Conservation (phyloP, 805 yeast genomes). For the Candida gorgasii region DNA sequence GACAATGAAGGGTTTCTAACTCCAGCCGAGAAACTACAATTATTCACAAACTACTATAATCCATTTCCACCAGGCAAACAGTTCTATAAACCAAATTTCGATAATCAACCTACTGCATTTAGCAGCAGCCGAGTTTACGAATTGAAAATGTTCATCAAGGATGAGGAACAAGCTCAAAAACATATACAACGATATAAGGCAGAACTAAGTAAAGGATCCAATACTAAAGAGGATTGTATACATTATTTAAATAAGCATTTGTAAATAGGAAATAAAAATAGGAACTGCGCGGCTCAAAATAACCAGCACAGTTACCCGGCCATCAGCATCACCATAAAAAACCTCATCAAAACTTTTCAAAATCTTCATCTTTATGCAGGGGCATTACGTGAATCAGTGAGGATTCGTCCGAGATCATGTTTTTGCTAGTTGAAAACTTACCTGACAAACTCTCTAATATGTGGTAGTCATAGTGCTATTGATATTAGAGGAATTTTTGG, state of each 20-base stretch:
- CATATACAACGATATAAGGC: neutral
- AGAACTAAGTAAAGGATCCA: neutral
- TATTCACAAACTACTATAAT: constrained; percentile 41
- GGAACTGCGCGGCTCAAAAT: too few species aligned
- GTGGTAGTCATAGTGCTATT: constrained; percentile 46
- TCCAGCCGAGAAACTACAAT: constrained; percentile 36
- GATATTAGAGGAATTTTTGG: constrained; percentile 76
- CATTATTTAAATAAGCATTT: constrained; percentile 1
- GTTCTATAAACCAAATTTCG: constrained; percentile 19
- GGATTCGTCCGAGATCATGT: constrained; percentile 99
- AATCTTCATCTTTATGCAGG: constrained; percentile 93
- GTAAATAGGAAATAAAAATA: constrained; percentile 3
- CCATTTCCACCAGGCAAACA: constrained; percentile 18
- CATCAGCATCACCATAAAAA: constrained; percentile 7
- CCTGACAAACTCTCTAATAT: constrained; percentile 78
- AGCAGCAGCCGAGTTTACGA: neutral
- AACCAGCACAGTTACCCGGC: constrained; percentile 10
- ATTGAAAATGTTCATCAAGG: neutral
- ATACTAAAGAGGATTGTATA: constrained; percentile 1
- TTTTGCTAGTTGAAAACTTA: constrained; percentile 99
- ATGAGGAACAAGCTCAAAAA: neutral
- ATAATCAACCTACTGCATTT: neutral
- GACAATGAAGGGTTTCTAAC: constrained; percentile 42
- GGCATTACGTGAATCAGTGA: constrained; percentile 99
- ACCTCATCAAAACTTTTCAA: neutral